phyloP scores from a whole-genome alignment of 1,284 basidiomycete genomes.

The Trichosporon sp. region DNA sequence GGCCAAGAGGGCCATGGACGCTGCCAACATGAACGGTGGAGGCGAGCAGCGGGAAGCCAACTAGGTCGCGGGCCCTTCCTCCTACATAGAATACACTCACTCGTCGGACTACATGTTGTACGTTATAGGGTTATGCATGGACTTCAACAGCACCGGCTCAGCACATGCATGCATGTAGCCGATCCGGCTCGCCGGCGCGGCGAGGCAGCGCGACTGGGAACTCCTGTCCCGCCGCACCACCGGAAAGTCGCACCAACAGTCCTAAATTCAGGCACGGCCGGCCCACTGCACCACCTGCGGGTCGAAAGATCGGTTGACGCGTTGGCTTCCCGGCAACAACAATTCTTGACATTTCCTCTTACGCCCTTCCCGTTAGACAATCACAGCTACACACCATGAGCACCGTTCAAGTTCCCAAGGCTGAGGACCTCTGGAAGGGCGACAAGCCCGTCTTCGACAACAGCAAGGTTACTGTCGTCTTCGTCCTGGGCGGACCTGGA shows the following conservation, averaged over 20 bases:
- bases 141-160: neutral
- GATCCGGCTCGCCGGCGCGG: neutral
- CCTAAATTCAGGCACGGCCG: neutral
- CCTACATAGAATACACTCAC: neutral
- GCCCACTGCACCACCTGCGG: neutral
- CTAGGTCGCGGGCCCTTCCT: neutral
- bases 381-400: neutral
- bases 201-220: neutral
- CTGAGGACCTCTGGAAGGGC: constrained; percentile 11
- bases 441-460: constrained; percentile 61
- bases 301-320: neutral
- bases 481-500: constrained; percentile 95
- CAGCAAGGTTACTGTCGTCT: constrained; percentile 79
- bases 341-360: neutral
- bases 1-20: constrained; percentile 47
- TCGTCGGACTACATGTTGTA: constrained; percentile 6
- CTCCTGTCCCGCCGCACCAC: neutral
- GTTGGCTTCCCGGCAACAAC: neutral
- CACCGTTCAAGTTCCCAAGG: constrained; percentile 5
- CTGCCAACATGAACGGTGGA: constrained; percentile 28
- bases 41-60: constrained; percentile 7
- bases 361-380: neutral
- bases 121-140: constrained; percentile 3
- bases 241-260: neutral
- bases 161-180: neutral